Evolutionary conservation across 2,329 filamentous ascomycete genomes (phyloP), one percentile per base, ranked within the genome.

Genomic region (Aspergillus transmontanensis): DNA sequence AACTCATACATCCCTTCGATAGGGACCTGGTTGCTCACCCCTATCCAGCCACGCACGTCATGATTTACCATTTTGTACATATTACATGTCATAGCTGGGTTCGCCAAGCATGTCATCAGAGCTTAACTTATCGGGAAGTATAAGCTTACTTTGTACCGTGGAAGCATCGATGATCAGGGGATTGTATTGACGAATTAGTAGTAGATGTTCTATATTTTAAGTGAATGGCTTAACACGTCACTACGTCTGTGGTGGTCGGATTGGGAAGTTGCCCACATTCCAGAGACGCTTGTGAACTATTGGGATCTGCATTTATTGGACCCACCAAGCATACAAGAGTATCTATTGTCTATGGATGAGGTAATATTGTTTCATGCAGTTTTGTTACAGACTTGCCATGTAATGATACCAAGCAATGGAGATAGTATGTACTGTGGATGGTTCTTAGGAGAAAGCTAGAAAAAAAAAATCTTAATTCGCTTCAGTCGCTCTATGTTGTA

Each of bases 301-400:
- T 55, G 51, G 51, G 51, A 41, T 55, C 51, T 55, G 51, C 51
- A 55, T 55, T 55, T 41, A 55, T 39, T 55, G 51, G 51, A 39
- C 19, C 51, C 51, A 55, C 51, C 32, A n/a, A 21, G 12, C 16
- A 21, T n/a, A 14, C 6, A n/a, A n/a, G 21, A 34, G 51, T n/a
- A 36, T 7, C 30, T 19, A 11, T 19, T 10, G 6, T 39, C n/a
- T 23, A 16, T 55, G n/a, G 51, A 39, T 26, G 9, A 26, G 21
- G 45, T 28, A 48, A 23, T 26, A 28, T 9, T 12, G 30, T 51
- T 23, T 32, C 19, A n/a, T 11, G 14, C 26, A 54, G n/a, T 54
- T 54, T 14, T 21, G 32, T 11, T 39, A n/a, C 7, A 53, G 50
- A n/a, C 28, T 34, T 36, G 19, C 30, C 19, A 23, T 34, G 30